These are phyloP conservation scores for Wickerhamiella sergipiensis DNA, from an alignment of 805 yeast species.

Conservation along the genomic window DNA sequence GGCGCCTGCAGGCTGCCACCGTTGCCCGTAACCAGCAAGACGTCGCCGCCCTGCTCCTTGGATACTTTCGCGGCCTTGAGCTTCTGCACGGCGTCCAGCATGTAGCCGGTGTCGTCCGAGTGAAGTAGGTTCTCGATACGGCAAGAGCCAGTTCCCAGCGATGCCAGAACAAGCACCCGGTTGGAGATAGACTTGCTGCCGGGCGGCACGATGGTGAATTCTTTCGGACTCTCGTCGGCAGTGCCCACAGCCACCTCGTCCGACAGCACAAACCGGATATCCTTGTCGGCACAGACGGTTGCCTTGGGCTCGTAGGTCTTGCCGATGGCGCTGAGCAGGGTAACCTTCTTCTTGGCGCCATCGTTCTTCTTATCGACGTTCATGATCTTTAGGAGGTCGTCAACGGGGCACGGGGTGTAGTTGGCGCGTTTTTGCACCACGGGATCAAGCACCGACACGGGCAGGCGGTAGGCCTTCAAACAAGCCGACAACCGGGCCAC, in stretches of 20 bases:
- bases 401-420: constrained; percentile 63
- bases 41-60: constrained; percentile 82
- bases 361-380: constrained; percentile 93
- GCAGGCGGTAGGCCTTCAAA: constrained; percentile 73
- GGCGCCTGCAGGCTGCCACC: constrained; percentile 56
- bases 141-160: constrained; percentile 77
- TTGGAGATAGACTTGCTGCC: constrained; percentile 96
- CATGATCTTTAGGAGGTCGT: constrained; percentile 67
- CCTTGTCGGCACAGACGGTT: constrained; percentile 67
- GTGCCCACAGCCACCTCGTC: constrained; percentile 57
- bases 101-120: constrained; percentile 91
- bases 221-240: constrained; percentile 30
- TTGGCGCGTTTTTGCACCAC: constrained; percentile 55
- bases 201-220: constrained; percentile 60
- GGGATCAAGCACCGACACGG: constrained; percentile 63
- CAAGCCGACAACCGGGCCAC: constrained; percentile 82
- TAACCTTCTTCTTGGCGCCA: constrained; percentile 80
- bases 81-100: constrained; percentile 73
- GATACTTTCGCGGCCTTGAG: constrained; percentile 70
- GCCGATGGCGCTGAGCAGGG: constrained; percentile 72
- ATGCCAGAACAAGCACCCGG: constrained; percentile 85
- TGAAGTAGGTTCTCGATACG: constrained; percentile 74
- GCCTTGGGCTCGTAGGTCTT: constrained; percentile 82
- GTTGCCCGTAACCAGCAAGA: constrained; percentile 72
- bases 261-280: constrained; percentile 66